A percentile compares a stretch with the other conserved stretches of the same genome.
phyloP scores from a whole-genome alignment of 768 basidiomycete species.

The Harrya chromipes region DNA sequence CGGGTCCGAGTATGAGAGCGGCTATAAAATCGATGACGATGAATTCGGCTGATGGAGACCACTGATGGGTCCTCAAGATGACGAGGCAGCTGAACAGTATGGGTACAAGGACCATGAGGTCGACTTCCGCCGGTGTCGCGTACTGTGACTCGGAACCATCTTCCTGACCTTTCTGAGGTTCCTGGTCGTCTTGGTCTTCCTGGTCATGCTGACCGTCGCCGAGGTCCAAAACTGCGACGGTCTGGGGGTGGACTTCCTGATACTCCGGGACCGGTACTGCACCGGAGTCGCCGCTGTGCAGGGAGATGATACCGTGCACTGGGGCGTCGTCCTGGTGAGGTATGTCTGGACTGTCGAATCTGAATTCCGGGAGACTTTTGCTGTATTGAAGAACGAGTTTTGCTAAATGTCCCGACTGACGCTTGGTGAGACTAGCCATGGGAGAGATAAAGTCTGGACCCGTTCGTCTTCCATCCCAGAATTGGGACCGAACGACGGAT shows the following conservation, averaged over 20 bases:
- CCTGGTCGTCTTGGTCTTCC: too few species aligned
- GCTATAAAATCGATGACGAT: conserved; percentile 8
- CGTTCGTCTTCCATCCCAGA: conserved; percentile 21
- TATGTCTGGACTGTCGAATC: background rate
- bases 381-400: conserved; percentile 14
- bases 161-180: too few species aligned
- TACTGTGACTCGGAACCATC: conserved; percentile 6
- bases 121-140: conserved; percentile 6
- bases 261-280: background rate
- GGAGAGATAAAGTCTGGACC: conserved; percentile 18
- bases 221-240: conserved; percentile 14
- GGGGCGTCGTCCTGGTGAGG: background rate
- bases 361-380: background rate
- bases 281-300: background rate
- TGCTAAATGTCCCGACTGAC: conserved; percentile 16
- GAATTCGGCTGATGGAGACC: conserved; percentile 5
- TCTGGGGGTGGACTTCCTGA: background rate
- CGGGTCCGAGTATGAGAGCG: conserved; percentile 15
- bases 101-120: conserved; percentile 12
- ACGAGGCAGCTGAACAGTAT: conserved; percentile 12
- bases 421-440: conserved; percentile 18
- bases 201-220: background rate
- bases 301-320: background rate
- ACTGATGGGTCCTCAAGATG: conserved; percentile 4
- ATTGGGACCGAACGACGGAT: conserved; percentile 11